Conservation (phyloP, 163 green algal species). For the Chloromonas sp. region DNA sequence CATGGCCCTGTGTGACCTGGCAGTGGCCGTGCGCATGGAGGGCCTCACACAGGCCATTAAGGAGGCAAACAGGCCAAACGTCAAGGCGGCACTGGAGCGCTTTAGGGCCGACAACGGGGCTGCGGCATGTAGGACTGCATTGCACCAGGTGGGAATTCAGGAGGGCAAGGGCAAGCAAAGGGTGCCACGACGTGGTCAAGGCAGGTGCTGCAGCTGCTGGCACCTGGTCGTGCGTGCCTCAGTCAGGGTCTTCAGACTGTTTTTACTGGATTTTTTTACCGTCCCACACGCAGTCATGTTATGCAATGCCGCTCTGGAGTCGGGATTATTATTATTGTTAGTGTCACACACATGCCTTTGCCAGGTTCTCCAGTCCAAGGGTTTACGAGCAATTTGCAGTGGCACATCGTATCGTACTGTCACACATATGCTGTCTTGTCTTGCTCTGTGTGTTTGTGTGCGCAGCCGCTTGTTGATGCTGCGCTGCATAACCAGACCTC, state of each 20-base stretch:
- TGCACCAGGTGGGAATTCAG: not conserved
- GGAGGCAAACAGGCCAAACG: slow-evolving; percentile 28
- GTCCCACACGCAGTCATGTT: too few species aligned
- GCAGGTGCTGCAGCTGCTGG: too few species aligned
- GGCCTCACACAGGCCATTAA: slow-evolving; percentile 27
- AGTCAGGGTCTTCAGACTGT: not conserved
- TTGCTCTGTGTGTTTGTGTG: not conserved
- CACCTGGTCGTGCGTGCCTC: too few species aligned
- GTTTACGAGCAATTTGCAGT: too few species aligned
- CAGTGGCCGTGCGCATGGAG: slow-evolving; percentile 20
- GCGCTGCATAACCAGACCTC: not conserved
- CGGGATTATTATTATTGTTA: too few species aligned
- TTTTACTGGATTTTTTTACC: not conserved
- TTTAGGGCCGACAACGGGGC: not conserved
- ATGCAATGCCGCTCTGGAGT: too few species aligned
- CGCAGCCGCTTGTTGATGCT: slow-evolving; percentile 3
- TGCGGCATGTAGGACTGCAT: not conserved
- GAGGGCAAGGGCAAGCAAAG: too few species aligned
- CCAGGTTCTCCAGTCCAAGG: too few species aligned
- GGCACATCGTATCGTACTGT: too few species aligned
- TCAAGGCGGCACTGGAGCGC: slow-evolving; percentile 26
- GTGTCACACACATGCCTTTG: too few species aligned
- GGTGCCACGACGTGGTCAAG: not conserved
- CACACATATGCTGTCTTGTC: not conserved
- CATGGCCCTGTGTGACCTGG: slow-evolving; percentile 34